phyloP scores from a whole-genome alignment of 352 stramenopile genomes.

The Phytophthora fragariaefolia region DNA sequence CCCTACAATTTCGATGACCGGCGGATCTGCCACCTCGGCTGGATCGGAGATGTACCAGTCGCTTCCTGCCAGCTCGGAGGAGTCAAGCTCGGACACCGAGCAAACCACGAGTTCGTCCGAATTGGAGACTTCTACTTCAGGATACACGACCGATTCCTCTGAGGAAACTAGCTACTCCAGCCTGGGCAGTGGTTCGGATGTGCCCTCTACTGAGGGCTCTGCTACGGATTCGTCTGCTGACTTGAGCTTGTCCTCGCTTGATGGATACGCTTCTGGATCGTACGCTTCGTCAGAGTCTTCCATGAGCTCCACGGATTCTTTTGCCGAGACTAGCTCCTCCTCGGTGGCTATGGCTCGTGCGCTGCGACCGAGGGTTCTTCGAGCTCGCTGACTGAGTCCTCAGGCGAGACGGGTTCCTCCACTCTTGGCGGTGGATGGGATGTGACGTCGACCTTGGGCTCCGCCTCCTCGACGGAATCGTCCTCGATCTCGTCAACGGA shows the following conservation, averaged over 20 bases:
- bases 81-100: conserved; percentile 19
- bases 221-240: conserved; percentile 9
- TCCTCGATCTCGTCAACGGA: conserved; percentile 14
- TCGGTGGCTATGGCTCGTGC: neutral
- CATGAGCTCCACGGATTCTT: neutral
- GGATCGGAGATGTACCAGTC: conserved; percentile 12
- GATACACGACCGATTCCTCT: conserved; percentile 5
- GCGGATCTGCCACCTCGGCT: neutral
- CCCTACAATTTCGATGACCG: neutral
- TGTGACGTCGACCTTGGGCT: conserved; percentile 15
- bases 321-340: neutral
- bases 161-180: conserved; percentile 18
- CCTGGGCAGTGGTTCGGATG: conserved; percentile 3
- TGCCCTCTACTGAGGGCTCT: conserved; percentile 6
- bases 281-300: conserved; percentile 6
- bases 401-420: conserved; percentile 15
- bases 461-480: conserved; percentile 6
- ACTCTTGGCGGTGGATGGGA: conserved; percentile 10
- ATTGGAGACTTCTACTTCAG: conserved; percentile 9
- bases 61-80: conserved; percentile 4
- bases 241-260: conserved; percentile 6
- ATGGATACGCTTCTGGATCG: neutral
- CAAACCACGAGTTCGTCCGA: conserved; percentile 13
- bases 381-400: conserved; percentile 10
- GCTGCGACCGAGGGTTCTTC: conserved; percentile 10